Evolutionary conservation across 768 basidiomycete genomes (phyloP).

Genomic region (Hericium coralloides): DNA sequence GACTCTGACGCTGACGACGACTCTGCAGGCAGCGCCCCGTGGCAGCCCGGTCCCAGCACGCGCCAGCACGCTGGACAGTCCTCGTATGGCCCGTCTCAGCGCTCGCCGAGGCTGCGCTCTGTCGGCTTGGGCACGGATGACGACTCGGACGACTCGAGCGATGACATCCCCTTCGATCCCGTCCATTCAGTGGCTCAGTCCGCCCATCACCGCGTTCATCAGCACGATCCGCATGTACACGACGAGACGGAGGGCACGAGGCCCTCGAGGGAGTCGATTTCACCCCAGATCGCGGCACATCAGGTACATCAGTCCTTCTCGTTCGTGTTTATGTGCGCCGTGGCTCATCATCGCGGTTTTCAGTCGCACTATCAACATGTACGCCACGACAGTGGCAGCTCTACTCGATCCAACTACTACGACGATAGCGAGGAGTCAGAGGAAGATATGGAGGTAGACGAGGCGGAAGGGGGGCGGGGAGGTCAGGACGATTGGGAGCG

Average conservation of each 20-base stretch:
- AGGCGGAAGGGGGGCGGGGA: not conserved
- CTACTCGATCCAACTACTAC: not conserved
- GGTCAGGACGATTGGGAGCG: not conserved
- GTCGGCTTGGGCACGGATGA: not conserved
- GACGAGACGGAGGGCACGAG: not conserved
- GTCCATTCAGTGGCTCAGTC: not conserved
- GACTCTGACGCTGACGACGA: not conserved
- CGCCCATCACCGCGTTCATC: not conserved
- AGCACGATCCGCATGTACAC: slow-evolving; percentile 1
- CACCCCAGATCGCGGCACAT: slow-evolving; percentile 1
- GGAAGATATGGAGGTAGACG: not conserved
- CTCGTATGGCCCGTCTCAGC: not conserved
- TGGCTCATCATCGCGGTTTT: not conserved
- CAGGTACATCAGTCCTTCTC: slow-evolving; percentile 1
- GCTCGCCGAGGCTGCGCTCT: not conserved
- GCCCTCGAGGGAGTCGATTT: not conserved
- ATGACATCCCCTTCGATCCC: slow-evolving; percentile 1
- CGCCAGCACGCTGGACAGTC: not conserved
- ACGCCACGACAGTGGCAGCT: not conserved
- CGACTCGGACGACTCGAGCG: not conserved
- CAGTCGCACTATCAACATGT: not conserved
- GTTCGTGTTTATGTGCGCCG: not conserved
- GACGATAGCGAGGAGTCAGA: not conserved
- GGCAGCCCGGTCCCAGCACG: not conserved
- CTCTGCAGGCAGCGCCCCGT: slow-evolving; percentile 1